phyloP scores from a whole-genome alignment of 225 moss, liverwort and hornwort genomes.

The Marchantia paleacea region DNA sequence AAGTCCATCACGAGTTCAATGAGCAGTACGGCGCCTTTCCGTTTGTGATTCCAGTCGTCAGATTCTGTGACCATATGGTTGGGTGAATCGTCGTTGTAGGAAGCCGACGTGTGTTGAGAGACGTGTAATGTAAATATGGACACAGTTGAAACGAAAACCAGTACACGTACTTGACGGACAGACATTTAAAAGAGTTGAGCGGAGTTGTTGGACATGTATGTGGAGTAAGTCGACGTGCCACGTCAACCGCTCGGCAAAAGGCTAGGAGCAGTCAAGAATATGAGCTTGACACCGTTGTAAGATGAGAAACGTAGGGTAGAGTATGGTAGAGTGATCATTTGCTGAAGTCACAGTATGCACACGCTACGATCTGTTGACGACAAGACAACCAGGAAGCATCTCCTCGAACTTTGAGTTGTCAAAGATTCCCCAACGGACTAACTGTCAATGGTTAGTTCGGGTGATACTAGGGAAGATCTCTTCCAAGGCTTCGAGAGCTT shows the following conservation, averaged over 20 bases:
- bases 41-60: not conserved
- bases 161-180: not conserved
- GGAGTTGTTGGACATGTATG: not conserved
- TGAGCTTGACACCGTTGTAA: not conserved
- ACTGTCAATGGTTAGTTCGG: not conserved
- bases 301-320: not conserved
- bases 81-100: not conserved
- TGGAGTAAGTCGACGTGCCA: not conserved
- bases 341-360: not conserved
- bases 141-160: not conserved
- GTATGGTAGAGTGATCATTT: not conserved
- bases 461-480: constrained; percentile 22
- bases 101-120: not conserved
- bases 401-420: not conserved
- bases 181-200: not conserved
- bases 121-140: not conserved
- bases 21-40: not conserved
- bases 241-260: not conserved
- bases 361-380: not conserved
- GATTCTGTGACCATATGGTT: not conserved
- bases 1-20: not conserved
- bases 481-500: constrained; percentile 13
- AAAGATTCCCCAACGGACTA: not conserved
- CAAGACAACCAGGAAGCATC: not conserved
- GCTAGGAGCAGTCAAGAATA: not conserved